Percentiles rank a stretch among this genome's conserved stretches.
Conservation (phyloP, 306 rosid genomes). For the Dalbergia cochinchinensis region DNA sequence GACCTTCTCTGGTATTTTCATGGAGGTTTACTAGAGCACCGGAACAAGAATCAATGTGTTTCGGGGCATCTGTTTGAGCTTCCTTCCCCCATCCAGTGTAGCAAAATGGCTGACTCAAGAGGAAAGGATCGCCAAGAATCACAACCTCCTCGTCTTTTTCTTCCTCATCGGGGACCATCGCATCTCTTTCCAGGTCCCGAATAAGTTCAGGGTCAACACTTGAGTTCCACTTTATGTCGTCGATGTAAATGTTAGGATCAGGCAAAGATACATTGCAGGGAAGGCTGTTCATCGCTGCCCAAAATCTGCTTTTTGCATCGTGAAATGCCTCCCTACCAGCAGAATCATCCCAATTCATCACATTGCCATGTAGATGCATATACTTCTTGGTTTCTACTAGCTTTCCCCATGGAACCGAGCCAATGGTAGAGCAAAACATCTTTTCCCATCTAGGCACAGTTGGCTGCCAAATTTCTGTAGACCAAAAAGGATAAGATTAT, state of each 20-base stretch:
- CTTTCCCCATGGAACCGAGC: conserved; percentile 69
- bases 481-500: conserved; percentile 4
- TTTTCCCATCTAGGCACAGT: conserved; percentile 74
- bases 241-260: conserved; percentile 65
- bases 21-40: conserved; percentile 22
- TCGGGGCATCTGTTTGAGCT: conserved; percentile 20
- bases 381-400: conserved; percentile 65
- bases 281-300: conserved; percentile 59
- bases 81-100: conserved; percentile 24
- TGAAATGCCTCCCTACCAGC: conserved; percentile 72
- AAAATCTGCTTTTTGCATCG: conserved; percentile 64
- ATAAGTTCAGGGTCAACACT: conserved; percentile 57
- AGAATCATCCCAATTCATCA: conserved; percentile 71
- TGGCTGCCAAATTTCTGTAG: conserved; percentile 51
- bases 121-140: conserved; percentile 43
- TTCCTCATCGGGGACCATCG: not conserved
- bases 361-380: conserved; percentile 53
- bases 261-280: conserved; percentile 61
- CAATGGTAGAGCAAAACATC: conserved; percentile 58
- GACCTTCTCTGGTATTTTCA: conserved; percentile 31
- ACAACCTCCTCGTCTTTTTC: conserved; percentile 43
- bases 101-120: conserved; percentile 42
- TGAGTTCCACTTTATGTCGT: conserved; percentile 65
- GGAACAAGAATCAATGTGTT: conserved; percentile 17
- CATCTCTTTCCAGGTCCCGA: conserved; percentile 65